Percentiles rank a stretch among this genome's conserved stretches.
These are phyloP conservation scores for Przewalskia tangutica DNA, from an alignment of 257 asterid genomes.

Conservation along the genomic window DNA sequence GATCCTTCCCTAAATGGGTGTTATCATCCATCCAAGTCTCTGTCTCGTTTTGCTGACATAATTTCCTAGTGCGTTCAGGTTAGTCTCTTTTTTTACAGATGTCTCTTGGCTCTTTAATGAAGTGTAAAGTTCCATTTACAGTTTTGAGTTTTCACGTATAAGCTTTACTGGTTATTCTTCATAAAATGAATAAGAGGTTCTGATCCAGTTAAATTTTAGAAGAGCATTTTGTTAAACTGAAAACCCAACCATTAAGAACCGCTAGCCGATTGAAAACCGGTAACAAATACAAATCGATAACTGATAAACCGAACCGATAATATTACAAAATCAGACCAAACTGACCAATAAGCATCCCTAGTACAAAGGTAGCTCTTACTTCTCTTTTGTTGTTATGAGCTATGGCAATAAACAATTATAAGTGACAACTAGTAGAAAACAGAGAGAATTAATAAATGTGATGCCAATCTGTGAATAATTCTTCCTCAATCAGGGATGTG, in stretches of 20 bases:
- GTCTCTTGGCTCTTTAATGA: background rate
- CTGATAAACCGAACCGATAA: too few species aligned
- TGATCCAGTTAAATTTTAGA: too few species aligned
- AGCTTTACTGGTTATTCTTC: background rate
- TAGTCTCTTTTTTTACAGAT: background rate
- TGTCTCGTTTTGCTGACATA: slow-evolving; percentile 82
- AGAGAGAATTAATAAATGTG: background rate
- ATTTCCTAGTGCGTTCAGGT: slow-evolving; percentile 80
- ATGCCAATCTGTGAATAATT: background rate
- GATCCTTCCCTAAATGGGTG: slow-evolving; percentile 69
- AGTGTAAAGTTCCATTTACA: background rate
- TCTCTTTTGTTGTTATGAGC: background rate
- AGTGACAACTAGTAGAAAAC: background rate
- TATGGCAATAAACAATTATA: background rate
- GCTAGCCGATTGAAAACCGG: too few species aligned
- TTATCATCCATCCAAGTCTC: slow-evolving; percentile 64
- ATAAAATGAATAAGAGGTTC: background rate
- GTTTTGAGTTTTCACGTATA: background rate
- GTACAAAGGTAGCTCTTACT: background rate
- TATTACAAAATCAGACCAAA: too few species aligned
- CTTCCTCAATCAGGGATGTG: background rate
- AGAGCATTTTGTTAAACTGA: too few species aligned
- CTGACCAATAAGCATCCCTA: too few species aligned
- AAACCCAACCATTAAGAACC: too few species aligned
- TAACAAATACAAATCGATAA: too few species aligned